Base-by-base conservation (phyloP, 1,284 basidiomycete genomes). In the Taiwanofungus camphoratus region DNA sequence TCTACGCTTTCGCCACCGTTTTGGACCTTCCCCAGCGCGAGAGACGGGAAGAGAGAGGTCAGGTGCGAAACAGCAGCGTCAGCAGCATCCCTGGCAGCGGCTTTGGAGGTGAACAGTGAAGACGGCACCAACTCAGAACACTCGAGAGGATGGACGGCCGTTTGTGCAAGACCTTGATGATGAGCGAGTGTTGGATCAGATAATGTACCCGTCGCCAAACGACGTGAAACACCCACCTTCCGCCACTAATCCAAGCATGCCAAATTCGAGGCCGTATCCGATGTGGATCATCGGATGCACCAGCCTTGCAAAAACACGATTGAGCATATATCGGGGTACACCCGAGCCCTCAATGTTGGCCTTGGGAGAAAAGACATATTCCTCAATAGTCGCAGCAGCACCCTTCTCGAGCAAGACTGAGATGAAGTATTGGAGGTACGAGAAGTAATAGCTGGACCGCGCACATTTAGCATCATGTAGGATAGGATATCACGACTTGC, bases 241-340 rank as follows among this genome's bases (percentile, higher is more conserved):
- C 2, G 76, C 74, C 8, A 80, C 60, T 53, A 82, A 71, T 7
- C 83, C 83, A 4, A 68, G 70, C 11, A 83, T 54, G 5, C 70
- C 70, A 51, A 87, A 82, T 54, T 86, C 84, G 4, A 71, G 58
- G 2, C 80, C 83, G 57, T 79, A 81, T 1, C 79, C 82, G 1
- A 66, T 52, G 48, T 83, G 79, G 32, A 87, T 84, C 49, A 84
- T 56, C 0, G 82, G 79, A 47, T 87, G 84, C 0, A 82, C 36
- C 11, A 84, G 58, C 11, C 75, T 76, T 6, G 70, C 69, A 9
- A 81, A 49, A 52, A 82, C 68, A 3, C 82, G 71, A 47, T 69
- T 74, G 2, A 84, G 57, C 80, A 87, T 83, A 49, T 72, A 60
- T 38, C 49, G 36, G 1, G 77, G 74, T 23, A 73, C 66, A 35